Evolutionary conservation across 192 early-diverging fungal species (phyloP), one percentile per base, ranked within the genome.

Genomic region (Rhizophagus clarus): DNA sequence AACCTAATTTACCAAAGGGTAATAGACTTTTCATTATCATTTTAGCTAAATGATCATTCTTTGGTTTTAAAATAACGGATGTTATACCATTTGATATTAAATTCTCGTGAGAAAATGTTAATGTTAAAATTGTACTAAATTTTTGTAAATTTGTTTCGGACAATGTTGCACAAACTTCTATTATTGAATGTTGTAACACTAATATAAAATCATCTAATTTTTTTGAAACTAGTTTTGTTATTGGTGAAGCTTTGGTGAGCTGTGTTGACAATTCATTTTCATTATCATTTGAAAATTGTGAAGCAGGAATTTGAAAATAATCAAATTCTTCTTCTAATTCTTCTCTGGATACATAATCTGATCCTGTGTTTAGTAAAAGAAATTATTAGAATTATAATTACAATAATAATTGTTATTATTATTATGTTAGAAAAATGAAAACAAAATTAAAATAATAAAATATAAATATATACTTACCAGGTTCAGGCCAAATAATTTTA

Each of bases 301-400:
- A 17, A 2, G 6, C 6, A 14, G 71, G 71, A 47, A 73, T 73
- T 47, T 73, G 71, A 37, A 73, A 73, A 73, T 49, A 73, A 51
- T 73, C 71, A 45, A 32, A 73, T 73, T 73, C 71, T 10, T 49
- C 47, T n/a, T 49, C 42, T 73, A 73, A 45, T 28, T 73, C 71
- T 73, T 47, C n/a, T 45, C 47, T 69, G 6, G 71, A 73, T 8
- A 42, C n/a, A 73, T 31, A 4, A 0, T 29, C 17, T 2, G 64
- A 67, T 12, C 71, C 40, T 40, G 10, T n/a, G 3, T 29, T 20
- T n/a, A 42, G 22, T n/a, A n/a, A 73, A 49, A 12, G 0, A 28
- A 9, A 15, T 32, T 32, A 1, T 17, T 32, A n/a, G n/a, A n/a
- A n/a, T n/a, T n/a, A n/a, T n/a, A n/a, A n/a, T n/a, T n/a, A n/a